Evolutionary conservation across 176 grass and related monocot species (phyloP), one percentile per base, ranked within the genome.

Genomic region (Metroxylon sagu): DNA sequence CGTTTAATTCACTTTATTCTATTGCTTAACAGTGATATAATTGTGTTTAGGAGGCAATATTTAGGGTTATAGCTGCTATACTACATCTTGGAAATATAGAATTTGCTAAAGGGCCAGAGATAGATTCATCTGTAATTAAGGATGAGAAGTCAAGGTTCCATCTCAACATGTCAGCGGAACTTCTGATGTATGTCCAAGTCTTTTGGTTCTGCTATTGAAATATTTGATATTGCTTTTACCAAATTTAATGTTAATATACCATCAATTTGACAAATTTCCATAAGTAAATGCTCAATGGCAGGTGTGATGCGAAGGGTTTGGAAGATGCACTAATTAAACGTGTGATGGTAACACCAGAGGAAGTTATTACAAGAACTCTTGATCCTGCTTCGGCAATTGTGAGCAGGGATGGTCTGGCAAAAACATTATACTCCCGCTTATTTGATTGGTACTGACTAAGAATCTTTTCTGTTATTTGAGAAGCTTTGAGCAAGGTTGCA

Each of bases 21-120:
- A 43, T 43, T 43, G 52, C 21, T 62, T 59, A 49, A 21, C 35
- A 6, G 62, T 56, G 55, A 59, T 53, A 53, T 14, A 53, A 60
- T 71, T 64, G 75, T 65, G 75, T 88, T 63, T 53, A 98, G 94
- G 94, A 93, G 76, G 84, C 71, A 48, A 98, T 98, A 83, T 98
- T 98, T 77, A 73, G 76, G 76, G 93, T 92, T 78, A 82, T 98
- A 67, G 94, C 94, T 56, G 88, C 94, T 76, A 74, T 98, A 60
- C 94, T 98, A 73, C 94, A 98, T 88, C 77, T 98, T 73, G 94
- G 94, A 71, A 98, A 98, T 76, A 74, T 98, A 80, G 73, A 98
- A 68, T 98, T 98, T 81, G 79, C 88, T 23, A 93, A 98, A 76
- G 94, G 94, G 57, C 80, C 50, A 56, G 88, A 98, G 76, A 77